Evolutionary conservation across 2,329 filamentous ascomycete species (phyloP).

Genomic region (Colletotrichum magnum): DNA sequence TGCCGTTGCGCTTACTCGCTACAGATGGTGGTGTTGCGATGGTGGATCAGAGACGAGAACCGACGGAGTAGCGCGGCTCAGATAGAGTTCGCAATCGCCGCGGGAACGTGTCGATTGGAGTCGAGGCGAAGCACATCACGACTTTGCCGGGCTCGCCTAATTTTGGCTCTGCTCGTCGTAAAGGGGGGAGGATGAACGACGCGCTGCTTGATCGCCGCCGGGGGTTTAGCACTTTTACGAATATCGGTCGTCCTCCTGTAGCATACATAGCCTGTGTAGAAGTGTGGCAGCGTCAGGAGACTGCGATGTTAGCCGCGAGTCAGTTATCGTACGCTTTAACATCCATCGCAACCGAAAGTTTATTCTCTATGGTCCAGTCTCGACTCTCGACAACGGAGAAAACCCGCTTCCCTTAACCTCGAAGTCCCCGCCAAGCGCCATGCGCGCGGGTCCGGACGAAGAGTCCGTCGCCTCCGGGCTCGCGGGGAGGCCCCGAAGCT

Average conservation of each 20-base stretch:
- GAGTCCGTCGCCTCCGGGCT: background rate
- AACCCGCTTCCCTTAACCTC: background rate
- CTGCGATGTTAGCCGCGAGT: too few relatives aligned
- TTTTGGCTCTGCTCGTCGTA: background rate
- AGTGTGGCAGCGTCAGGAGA: too few relatives aligned
- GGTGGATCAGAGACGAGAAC: background rate
- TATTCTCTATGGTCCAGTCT: background rate
- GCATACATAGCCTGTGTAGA: too few relatives aligned
- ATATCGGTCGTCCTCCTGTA: too few relatives aligned
- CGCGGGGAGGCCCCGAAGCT: background rate
- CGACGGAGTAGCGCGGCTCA: background rate
- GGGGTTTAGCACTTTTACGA: too few relatives aligned
- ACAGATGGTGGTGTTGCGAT: too few relatives aligned
- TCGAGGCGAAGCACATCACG: too few relatives aligned
- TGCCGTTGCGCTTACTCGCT: background rate
- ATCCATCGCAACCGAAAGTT: background rate
- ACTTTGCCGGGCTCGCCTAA: background rate
- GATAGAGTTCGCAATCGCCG: background rate
- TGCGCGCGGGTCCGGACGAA: background rate
- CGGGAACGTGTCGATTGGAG: background rate
- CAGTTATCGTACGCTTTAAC: too few relatives aligned
- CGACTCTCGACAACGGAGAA: background rate
- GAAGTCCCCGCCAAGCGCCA: background rate
- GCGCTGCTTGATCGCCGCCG: too few relatives aligned
- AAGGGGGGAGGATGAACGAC: too few relatives aligned